Base-by-base conservation (phyloP, 2,329 filamentous ascomycete species). In the Endoconidiophora polonica region DNA sequence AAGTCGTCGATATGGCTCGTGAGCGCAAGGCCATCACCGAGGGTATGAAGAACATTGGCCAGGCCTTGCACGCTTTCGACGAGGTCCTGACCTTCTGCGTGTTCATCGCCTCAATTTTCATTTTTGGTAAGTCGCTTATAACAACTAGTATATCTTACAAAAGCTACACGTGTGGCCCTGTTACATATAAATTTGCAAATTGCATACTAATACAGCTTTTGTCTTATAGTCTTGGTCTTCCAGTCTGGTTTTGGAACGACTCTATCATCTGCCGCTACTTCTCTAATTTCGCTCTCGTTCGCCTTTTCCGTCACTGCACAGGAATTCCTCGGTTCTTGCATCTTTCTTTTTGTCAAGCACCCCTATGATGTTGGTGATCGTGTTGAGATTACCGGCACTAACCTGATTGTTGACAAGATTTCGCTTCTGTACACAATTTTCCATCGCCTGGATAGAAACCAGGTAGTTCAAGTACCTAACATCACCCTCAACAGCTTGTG, bases 341-440 rank as follows among this genome's bases (percentile, higher is more conserved):
- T 98, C 60, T 98, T 98, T 70, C 70, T 98, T 1, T 98, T 98
- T 59, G 86, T 96, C 69, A 98, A 98, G 70, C 91, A 98, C 63
- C 90, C 91, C 0, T 96, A 84, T 63, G 91, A 98, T 62, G 87
- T 96, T 20, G 88, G 90, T 54, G 91, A 98, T 63, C 81, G 91
- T 23, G 85, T 96, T 41, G 87, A 95, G 58, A 83, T 96, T 55
- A 68, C 63, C 48, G 71, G 71, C 14, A 62, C 66, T 6, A 46
- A 24, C n/a, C 78, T 94, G 57, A 72, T 86, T 3, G 91, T 98
- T 9, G 87, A 96, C 64, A 85, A 88, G 62, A 96, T 96, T 58
- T 94, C 88, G 2, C 74, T 98, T 26, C 73, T 98, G 3, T 96
- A 87, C 69, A 93, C 86, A 1, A 79, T 95, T 49, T 95, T 98